A percentile compares a stretch with the other conserved stretches of the same genome.
These are phyloP conservation scores for Athelia sp. DNA, from an alignment of 1,284 basidiomycete genomes.

Conservation along the genomic window DNA sequence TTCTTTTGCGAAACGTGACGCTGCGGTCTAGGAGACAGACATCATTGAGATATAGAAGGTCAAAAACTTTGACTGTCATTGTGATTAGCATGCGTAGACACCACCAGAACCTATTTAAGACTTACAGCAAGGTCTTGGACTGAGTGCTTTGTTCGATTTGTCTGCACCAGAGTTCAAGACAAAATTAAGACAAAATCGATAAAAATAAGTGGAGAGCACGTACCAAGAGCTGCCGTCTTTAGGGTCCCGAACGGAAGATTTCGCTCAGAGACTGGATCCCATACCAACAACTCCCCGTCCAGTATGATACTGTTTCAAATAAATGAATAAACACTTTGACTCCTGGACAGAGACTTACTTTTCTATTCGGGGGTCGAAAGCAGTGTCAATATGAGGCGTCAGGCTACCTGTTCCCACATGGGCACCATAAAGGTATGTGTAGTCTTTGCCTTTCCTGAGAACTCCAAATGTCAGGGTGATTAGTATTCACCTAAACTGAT, in stretches of 20 bases:
- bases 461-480: constrained; percentile 3
- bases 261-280: constrained; percentile 84
- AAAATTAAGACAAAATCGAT: constrained; percentile 1
- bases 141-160: constrained; percentile 62
- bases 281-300: constrained; percentile 96
- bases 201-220: constrained; percentile 14
- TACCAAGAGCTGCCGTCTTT: constrained; percentile 85
- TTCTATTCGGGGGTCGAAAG: constrained; percentile 71
- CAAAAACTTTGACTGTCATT: constrained; percentile 85
- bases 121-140: constrained; percentile 85
- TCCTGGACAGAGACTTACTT: constrained; percentile 67
- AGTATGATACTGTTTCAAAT: constrained; percentile 67
- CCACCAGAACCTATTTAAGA: constrained; percentile 10
- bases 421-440: constrained; percentile 88
- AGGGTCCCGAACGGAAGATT: constrained; percentile 88
- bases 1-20: constrained; percentile 64
- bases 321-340: background rate
- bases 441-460: constrained; percentile 85
- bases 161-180: constrained; percentile 34
- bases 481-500: background rate
- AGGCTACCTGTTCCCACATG: constrained; percentile 77
- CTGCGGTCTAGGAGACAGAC: constrained; percentile 62
- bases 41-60: constrained; percentile 83
- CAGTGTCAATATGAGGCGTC: constrained; percentile 76
- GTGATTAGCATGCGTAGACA: constrained; percentile 1